Percentiles rank a stretch among this genome's conserved stretches.
Conservation (phyloP, 805 yeast genomes). For the Yarrowia keelungensis region DNA sequence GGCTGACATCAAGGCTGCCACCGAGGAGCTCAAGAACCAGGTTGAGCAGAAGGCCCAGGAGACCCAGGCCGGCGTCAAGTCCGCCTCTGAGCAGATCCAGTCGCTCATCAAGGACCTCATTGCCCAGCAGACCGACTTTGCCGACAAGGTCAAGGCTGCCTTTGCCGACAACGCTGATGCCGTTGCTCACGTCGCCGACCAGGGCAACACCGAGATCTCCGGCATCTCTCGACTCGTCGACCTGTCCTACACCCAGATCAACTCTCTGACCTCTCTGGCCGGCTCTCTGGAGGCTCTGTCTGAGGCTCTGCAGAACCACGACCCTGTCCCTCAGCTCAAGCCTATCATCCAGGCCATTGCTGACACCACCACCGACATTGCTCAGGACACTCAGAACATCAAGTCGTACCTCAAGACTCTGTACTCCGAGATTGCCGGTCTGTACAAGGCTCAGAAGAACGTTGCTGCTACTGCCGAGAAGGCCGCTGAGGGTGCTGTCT, state of each 20-base stretch:
- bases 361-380: neutral
- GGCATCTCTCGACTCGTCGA: neutral
- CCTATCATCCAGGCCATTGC: neutral
- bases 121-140: neutral
- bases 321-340: slow-evolving; percentile 1
- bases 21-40: neutral
- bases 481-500: neutral
- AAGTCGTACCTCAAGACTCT: slow-evolving; percentile 1
- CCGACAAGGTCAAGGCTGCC: neutral
- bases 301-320: neutral
- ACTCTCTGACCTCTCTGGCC: neutral
- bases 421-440: neutral
- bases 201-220: no score
- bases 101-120: neutral
- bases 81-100: neutral
- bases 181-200: no score
- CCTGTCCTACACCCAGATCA: neutral
- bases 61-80: neutral
- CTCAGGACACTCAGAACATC: neutral
- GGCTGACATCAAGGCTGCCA: neutral
- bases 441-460: slow-evolving; percentile 1
- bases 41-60: neutral
- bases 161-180: neutral
- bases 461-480: neutral
- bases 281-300: neutral